Base-by-base conservation (phyloP, 495 filamentous ascomycete genomes). In the Hypoxylon lenormandii region DNA sequence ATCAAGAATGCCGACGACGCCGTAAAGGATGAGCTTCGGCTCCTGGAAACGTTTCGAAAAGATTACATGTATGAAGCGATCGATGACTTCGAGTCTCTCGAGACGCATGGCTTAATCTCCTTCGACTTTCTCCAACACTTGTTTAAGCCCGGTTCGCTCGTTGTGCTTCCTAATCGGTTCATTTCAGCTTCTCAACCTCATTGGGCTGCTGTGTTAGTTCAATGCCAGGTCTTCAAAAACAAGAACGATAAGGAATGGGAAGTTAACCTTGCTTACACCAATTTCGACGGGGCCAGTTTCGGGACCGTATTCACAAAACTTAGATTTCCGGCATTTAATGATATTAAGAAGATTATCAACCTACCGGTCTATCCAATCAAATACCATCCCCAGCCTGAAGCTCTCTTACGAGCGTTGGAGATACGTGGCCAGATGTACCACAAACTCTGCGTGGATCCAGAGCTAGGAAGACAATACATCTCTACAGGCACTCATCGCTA, bases 231-330 rank as follows among this genome's bases (percentile, higher is more conserved):
- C 48, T 26, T 4, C 12, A 51, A 51, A 51, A 22, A 33, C 22
- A 36, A 19, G 13, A 51, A 51, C 23, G 48, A 51, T 3, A 51
- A 51, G 21, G 11, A 12, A 51, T 51, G 48, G 48, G 48, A 51
- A 33, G 15, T 51, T n/a, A 33, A 15, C 7, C 48, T 51, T 33
- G 48, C 48, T 6, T 51, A 51, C 23, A 51, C 48, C 21, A 51
- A 51, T 51, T 51, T 51, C 30, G 23, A 51, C 30, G 48, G 48
- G 4, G 16, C 48, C 30, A 51, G 22, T 33, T 51, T 51, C 16
- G 48, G 48, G 23, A 51, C 48, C 6, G 48, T 51, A 12, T 30
- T 16, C n/a, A 26, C 48, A 22, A 51, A 51, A 23, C 48, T 51
- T 19, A 28, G 11, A 7, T 51, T 21, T 15, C 48, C 48, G 22